Evolutionary conservation across 192 early-diverging fungal species (phyloP), one percentile per base, ranked within the genome.

Genomic region (Dissophora ornata): DNA sequence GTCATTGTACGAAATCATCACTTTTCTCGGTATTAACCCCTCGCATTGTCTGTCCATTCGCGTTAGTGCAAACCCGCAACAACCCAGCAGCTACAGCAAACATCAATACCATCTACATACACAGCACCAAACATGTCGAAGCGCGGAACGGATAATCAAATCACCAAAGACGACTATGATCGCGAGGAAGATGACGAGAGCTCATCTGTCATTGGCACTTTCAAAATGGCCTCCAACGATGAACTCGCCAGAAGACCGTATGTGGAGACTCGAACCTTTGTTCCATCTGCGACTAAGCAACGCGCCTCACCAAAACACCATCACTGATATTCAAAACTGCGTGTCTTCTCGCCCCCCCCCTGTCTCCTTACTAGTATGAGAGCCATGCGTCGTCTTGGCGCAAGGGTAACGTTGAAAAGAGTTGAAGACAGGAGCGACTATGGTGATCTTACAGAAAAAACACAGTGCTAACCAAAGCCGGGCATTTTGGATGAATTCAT

Each of bases 81-180:
- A n/a, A n/a, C n/a, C n/a, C n/a, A n/a, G n/a, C n/a, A n/a, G n/a
- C n/a, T n/a, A n/a, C n/a, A n/a, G n/a, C n/a, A n/a, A n/a, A n/a
- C n/a, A n/a, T n/a, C n/a, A n/a, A n/a, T n/a, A n/a, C n/a, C n/a
- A n/a, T n/a, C n/a, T n/a, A 13, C 36, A 6, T 9, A 13, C 36
- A 38, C 36, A 38, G 36, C 36, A 38, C n/a, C n/a, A n/a, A 50
- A 13, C 32, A 74, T 74, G 70, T 74, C 70, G n/a, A 74, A 74
- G 25, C 61, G 62, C n/a, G 47, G 45, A 13, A 74, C 46, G 40
- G 70, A 74, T 5, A 63, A 47, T 29, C 62, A 65, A 21, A 57
- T 74, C 56, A 74, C 70, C 15, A 64, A 59, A 48, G 61, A 64
- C 22, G 32, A 44, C 16, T 65, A 65, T 33, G 62, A 51, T 2